Evolutionary conservation across 2,329 filamentous ascomycete species (phyloP).

Genomic region (Nemania diffusa): DNA sequence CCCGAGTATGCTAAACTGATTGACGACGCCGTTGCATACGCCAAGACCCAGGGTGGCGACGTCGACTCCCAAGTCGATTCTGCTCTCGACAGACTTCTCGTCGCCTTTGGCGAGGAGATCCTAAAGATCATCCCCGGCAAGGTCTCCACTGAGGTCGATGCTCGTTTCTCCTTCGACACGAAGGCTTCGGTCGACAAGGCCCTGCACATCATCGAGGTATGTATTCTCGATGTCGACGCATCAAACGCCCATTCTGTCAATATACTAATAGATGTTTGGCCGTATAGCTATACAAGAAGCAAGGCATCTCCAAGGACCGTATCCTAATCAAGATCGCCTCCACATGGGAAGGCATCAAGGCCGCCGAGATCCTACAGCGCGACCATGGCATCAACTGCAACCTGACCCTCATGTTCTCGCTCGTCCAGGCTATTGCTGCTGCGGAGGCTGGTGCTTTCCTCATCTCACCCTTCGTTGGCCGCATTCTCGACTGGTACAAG

Average conservation of each 20-base stretch:
- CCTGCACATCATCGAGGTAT: slow-evolving; percentile 93
- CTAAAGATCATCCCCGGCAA: slow-evolving; percentile 96
- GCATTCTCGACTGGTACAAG: slow-evolving; percentile 99
- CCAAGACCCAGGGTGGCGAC: slow-evolving; percentile 77
- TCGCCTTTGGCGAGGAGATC: slow-evolving; percentile 98
- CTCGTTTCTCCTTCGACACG: slow-evolving; percentile 93
- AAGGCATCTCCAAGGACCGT: slow-evolving; percentile 92
- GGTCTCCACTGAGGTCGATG: slow-evolving; percentile 98
- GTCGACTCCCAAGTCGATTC: slow-evolving; percentile 87
- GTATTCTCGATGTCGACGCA: slow-evolving; percentile 46
- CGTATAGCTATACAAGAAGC: slow-evolving; percentile 87
- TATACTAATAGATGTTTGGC: slow-evolving; percentile 25
- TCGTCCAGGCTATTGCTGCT: slow-evolving; percentile 91
- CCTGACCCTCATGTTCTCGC: slow-evolving; percentile 98
- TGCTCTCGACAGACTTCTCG: slow-evolving; percentile 91
- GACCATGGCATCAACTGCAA: slow-evolving; percentile 98
- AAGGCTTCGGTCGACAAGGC: slow-evolving; percentile 94
- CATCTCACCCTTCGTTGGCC: slow-evolving; percentile 98
- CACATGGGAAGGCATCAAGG: slow-evolving; percentile 99
- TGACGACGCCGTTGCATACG: slow-evolving; percentile 84
- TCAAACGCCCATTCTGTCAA: not conserved
- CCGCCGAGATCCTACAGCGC: slow-evolving; percentile 93
- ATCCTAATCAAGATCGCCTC: slow-evolving; percentile 99
- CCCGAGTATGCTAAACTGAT: slow-evolving; percentile 93
- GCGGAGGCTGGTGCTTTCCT: slow-evolving; percentile 96